Evolutionary conservation across 345 rosid genomes (phyloP).

Genomic region (Salix viminalis): DNA sequence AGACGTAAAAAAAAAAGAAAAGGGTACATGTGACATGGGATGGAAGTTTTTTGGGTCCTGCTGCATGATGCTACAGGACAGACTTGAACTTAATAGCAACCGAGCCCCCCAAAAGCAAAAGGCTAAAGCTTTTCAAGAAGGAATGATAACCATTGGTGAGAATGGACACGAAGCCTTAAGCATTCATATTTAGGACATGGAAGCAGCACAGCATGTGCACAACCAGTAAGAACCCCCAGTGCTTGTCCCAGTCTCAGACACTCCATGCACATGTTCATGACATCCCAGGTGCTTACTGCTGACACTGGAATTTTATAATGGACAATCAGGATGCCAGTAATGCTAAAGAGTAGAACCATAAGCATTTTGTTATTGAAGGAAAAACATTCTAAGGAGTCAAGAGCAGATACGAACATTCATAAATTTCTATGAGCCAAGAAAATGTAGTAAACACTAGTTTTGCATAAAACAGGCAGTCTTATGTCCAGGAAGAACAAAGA

Average conservation of each 20-base stretch:
- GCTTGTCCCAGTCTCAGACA: not conserved
- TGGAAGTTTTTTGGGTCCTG: not conserved
- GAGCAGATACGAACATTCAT: not conserved
- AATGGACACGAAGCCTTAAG: not conserved
- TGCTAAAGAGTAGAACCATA: not conserved
- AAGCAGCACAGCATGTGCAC: not conserved
- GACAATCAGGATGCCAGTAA: not conserved
- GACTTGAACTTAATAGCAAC: not conserved
- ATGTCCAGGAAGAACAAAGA: not conserved
- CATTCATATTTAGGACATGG: not conserved
- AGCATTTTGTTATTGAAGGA: not conserved
- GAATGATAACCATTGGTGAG: not conserved
- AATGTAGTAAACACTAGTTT: not conserved
- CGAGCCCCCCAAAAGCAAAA: not conserved
- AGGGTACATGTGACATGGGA: not conserved
- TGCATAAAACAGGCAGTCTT: not conserved
- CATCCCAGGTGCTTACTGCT: not conserved
- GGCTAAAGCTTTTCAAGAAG: not conserved
- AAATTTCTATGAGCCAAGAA: not conserved
- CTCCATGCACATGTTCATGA: not conserved
- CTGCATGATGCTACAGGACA: not conserved
- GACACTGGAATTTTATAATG: not conserved
- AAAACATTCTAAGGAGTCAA: not conserved
- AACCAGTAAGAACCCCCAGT: not conserved
- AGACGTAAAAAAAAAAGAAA: not conserved